A percentile compares a stretch with the other conserved stretches of the same genome.
Conservation (phyloP, 371 early-diverging fungal genomes). For the Gilbertella persicaria region DNA sequence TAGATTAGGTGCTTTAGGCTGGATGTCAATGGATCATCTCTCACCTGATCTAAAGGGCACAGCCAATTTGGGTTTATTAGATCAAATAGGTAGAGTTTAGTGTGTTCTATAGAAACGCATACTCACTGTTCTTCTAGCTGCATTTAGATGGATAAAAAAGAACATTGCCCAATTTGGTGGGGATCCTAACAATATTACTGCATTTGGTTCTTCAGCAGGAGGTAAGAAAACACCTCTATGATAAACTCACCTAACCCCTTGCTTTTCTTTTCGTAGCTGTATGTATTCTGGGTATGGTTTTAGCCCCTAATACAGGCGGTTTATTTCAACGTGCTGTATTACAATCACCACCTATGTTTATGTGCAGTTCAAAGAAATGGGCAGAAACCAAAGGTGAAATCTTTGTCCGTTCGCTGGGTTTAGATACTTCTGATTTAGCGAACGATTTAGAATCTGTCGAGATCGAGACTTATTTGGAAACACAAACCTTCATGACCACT, state of each 20-base stretch:
- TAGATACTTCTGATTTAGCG: conserved; percentile 9
- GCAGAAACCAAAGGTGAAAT: conserved; percentile 33
- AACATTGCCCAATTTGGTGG: conserved; percentile 35
- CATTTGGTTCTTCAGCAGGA: conserved; percentile 45
- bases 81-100: conserved; percentile 31
- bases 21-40: conserved; percentile 33
- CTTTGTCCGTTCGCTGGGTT: conserved; percentile 29
- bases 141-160: conserved; percentile 33
- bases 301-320: conserved; percentile 22
- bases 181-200: conserved; percentile 34
- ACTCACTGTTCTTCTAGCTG: conserved; percentile 13
- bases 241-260: too few species aligned
- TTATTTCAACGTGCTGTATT: conserved; percentile 25
- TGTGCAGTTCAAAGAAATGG: conserved; percentile 32
- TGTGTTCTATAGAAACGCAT: not conserved
- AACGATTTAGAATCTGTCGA: conserved; percentile 25
- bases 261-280: too few species aligned
- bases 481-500: conserved; percentile 37
- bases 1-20: conserved; percentile 38
- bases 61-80: conserved; percentile 35
- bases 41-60: conserved; percentile 25
- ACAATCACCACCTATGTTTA: conserved; percentile 42
- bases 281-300: conserved; percentile 23
- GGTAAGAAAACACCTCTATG: conserved; percentile 11
- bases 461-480: conserved; percentile 29